Evolutionary conservation across 139 green algal species (phyloP).

Genomic region (Helicosporidium sp.): DNA sequence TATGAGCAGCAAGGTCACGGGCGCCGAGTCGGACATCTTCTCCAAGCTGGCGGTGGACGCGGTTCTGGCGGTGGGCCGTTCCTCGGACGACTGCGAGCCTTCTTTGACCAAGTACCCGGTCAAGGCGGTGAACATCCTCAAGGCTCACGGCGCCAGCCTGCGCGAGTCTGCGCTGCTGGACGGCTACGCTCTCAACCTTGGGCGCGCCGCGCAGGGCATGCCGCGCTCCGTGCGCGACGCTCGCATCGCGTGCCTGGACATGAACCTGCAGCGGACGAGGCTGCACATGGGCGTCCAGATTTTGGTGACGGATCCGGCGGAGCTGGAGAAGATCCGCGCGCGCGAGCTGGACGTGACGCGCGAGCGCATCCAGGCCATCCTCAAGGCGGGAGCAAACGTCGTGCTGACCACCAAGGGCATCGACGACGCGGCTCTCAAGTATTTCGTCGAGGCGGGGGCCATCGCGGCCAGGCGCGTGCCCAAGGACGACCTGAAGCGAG

Average conservation of each 20-base stretch:
- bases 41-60: conserved; percentile 70
- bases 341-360: conserved; percentile 89
- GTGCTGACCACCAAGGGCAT: conserved; percentile 98
- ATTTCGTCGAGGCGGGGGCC: conserved; percentile 92
- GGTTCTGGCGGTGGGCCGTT: background rate
- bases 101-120: conserved; percentile 67
- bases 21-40: conserved; percentile 71
- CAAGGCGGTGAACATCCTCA: conserved; percentile 93
- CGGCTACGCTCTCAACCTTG: conserved; percentile 89
- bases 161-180: conserved; percentile 69
- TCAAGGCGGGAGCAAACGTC: conserved; percentile 74
- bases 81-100: no score
- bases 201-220: conserved; percentile 52
- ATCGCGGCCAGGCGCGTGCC: conserved; percentile 77
- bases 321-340: conserved; percentile 87
- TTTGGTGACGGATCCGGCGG: conserved; percentile 80
- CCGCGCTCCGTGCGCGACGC: conserved; percentile 28
- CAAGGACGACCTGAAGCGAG: conserved; percentile 86
- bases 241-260: conserved; percentile 78
- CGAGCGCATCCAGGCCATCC: conserved; percentile 77
- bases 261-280: conserved; percentile 75
- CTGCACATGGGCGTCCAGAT: conserved; percentile 81
- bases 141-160: conserved; percentile 81
- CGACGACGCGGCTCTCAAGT: conserved; percentile 94
- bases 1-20: conserved; percentile 90